phyloP scores from a whole-genome alignment of 2,329 filamentous ascomycete genomes.

The Aspergillus viridinutans region DNA sequence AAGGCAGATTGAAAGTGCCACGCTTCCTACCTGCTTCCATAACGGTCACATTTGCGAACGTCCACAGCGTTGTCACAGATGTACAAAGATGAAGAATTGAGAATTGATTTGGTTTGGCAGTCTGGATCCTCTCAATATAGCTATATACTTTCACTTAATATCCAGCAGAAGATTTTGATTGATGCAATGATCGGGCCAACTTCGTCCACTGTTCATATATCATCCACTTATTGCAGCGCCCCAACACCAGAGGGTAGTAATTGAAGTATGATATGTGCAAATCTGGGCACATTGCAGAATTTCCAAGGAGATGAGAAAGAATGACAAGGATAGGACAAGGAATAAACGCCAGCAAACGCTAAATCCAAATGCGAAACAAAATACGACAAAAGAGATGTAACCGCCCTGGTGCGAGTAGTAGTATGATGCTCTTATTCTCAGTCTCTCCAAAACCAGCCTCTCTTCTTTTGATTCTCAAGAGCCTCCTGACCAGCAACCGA shows the following conservation, averaged over 20 bases:
- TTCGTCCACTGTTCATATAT: neutral
- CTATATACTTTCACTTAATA: neutral
- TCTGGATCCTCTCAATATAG: neutral
- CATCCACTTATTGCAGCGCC: neutral
- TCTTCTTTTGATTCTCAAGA: slow-evolving; percentile 7
- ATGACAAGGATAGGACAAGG: neutral
- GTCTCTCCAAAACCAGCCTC: slow-evolving; percentile 39
- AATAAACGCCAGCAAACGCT: neutral
- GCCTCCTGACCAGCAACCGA: slow-evolving; percentile 7
- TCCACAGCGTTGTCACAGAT: neutral
- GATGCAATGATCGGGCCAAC: neutral
- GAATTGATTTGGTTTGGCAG: neutral
- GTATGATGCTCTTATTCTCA: slow-evolving; percentile 9
- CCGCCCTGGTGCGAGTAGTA: neutral
- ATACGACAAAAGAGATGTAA: neutral
- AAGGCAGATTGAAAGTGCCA: slow-evolving; percentile 25
- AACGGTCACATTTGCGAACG: neutral
- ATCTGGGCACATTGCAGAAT: neutral
- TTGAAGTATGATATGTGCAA: neutral
- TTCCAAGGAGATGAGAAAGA: neutral
- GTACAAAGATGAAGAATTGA: neutral
- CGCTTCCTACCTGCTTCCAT: neutral
- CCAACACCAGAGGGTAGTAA: neutral
- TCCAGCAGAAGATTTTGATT: neutral
- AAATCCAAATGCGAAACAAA: slow-evolving; percentile 2